Evolutionary conservation across 164 flowering plant genomes (phyloP).

Genomic region (Stephania cephalantha): DNA sequence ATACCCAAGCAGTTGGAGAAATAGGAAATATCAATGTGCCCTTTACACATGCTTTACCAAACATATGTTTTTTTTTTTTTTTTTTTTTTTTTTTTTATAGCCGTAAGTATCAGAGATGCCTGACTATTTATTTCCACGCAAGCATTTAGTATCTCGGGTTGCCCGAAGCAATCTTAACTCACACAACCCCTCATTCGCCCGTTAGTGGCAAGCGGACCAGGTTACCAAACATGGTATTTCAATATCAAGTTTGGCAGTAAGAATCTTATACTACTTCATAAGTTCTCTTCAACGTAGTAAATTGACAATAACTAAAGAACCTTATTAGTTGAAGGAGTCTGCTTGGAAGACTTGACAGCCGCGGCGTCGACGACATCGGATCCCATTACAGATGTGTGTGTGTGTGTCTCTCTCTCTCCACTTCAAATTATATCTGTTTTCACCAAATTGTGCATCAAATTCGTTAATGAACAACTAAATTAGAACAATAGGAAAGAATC

Average conservation of each 20-base stretch:
- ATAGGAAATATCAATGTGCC: background rate
- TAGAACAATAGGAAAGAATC: no score
- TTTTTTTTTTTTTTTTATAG: background rate
- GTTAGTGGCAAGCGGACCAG: no score
- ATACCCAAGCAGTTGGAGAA: background rate
- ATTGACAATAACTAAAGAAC: slow-evolving; percentile 1
- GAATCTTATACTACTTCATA: background rate
- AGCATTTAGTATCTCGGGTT: no score
- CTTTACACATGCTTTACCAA: background rate
- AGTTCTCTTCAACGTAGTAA: background rate
- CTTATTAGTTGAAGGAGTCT: slow-evolving; percentile 13
- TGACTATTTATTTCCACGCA: no score
- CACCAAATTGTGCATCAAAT: background rate
- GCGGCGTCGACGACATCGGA: slow-evolving; percentile 67
- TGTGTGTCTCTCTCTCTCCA: background rate
- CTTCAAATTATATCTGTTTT: slow-evolving; percentile 4
- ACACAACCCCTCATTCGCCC: no score
- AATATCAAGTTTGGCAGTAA: background rate
- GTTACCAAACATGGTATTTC: no score
- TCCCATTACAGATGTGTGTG: slow-evolving; percentile 4
- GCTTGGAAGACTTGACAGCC: slow-evolving; percentile 28
- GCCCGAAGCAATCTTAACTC: no score
- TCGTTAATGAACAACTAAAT: no score
- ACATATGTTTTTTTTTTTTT: background rate
- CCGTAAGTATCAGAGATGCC: no score